Base-by-base conservation (phyloP, 768 basidiomycete species). In the Pisolithus sp. region DNA sequence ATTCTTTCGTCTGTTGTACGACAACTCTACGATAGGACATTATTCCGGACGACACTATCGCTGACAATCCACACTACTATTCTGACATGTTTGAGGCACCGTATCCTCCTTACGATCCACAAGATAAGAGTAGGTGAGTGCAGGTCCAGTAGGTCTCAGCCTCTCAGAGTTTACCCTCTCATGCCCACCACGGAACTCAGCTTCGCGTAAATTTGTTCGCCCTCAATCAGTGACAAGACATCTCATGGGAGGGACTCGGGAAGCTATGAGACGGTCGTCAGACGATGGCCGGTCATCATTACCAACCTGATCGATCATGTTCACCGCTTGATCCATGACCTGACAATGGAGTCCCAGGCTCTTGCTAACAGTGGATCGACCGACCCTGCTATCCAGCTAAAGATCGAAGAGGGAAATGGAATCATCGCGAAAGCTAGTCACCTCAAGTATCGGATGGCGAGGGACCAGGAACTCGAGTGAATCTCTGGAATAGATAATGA, bases 401-500 rank as follows among this genome's bases (percentile, higher is more conserved):
- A 73, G 65, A 68, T 89, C 26, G 65, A 65, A 20, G 89, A 93
- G 64, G 89, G 87, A 1, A 87, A 83, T 62, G 69, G 55, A n/a
- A 81, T 93, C 52, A 88, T 94, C 46, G 76, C 78, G 55, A 73
- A 76, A 60, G 71, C 90, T 46, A 80, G 82, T 58, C 78, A 77
- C 64, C 69, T 94, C 57, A 94, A 92, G 68, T 87, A 90, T 67
- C 81, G 85, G 61, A 92, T 93, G 86, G 82, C 79, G 0, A 74
- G 85, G 52, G 83, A 93, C 68, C 76, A 77, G 49, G 59, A 69
- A 24, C 64, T 93, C 52, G 76, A 82, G 90, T 91, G 61, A 64
- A 80, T 62, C 23, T 59, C 89, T 56, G 13, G 15, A 15, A 23
- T 38, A 37, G 38, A 28, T n/a, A 10, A 53, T 26, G 4, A n/a